A percentile compares a stretch with the other conserved stretches of the same genome.
These are phyloP conservation scores for Globisporangium camurandrum DNA, from an alignment of 352 stramenopile genomes.

Conservation along the genomic window DNA sequence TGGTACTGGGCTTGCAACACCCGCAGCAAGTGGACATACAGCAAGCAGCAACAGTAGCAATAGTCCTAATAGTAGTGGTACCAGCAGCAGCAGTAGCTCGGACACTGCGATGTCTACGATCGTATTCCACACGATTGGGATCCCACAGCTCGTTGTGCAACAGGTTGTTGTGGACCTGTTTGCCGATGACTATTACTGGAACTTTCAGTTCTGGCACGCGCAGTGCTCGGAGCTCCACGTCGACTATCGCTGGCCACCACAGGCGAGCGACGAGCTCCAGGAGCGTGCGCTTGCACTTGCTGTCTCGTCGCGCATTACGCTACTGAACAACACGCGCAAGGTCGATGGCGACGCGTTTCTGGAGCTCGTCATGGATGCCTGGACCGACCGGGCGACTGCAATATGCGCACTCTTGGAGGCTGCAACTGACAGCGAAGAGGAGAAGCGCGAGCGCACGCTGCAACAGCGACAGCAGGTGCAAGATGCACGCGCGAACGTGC, in stretches of 20 bases:
- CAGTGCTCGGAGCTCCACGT: slow-evolving; percentile 54
- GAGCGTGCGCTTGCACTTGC: slow-evolving; percentile 33
- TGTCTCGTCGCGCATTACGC: slow-evolving; percentile 37
- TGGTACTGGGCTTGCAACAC: neutral
- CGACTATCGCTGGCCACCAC: slow-evolving; percentile 37
- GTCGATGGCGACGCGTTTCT: slow-evolving; percentile 73
- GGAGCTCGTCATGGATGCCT: slow-evolving; percentile 51
- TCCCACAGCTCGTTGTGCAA: slow-evolving; percentile 45
- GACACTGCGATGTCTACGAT: slow-evolving; percentile 27
- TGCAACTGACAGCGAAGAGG: slow-evolving; percentile 53
- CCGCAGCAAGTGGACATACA: neutral
- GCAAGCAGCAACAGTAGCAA: slow-evolving; percentile 6
- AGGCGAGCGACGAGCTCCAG: slow-evolving; percentile 54
- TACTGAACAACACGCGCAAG: slow-evolving; percentile 53
- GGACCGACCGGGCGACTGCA: slow-evolving; percentile 44
- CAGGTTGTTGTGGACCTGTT: slow-evolving; percentile 64
- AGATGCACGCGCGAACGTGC: slow-evolving; percentile 27
- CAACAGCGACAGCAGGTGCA: slow-evolving; percentile 29
- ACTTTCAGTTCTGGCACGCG: slow-evolving; percentile 63
- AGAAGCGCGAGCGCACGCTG: slow-evolving; percentile 16
- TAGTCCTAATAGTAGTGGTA: neutral
- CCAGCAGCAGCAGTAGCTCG: slow-evolving; percentile 8
- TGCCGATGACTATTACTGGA: slow-evolving; percentile 68
- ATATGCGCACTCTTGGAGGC: slow-evolving; percentile 40
- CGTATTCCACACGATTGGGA: slow-evolving; percentile 67